Conservation (phyloP, 306 rosid genomes). For the Parietaria judaica region DNA sequence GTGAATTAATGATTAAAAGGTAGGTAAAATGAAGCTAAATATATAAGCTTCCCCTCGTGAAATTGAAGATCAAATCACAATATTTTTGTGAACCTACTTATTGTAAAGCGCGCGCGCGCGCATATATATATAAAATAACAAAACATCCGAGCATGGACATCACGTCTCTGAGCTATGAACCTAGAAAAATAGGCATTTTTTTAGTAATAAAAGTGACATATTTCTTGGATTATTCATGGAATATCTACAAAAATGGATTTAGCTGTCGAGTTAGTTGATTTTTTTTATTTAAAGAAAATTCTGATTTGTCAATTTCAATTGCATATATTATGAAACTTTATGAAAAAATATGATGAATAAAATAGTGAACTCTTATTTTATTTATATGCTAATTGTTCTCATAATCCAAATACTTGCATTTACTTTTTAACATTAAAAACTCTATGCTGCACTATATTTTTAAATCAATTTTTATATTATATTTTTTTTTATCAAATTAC, state of each 20-base stretch:
- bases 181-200: neutral
- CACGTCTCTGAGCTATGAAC: slow-evolving; percentile 4
- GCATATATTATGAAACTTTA: neutral
- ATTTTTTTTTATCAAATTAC: too few species aligned
- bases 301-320: neutral
- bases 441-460: too few species aligned
- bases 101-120: too few species aligned
- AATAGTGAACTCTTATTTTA: too few species aligned
- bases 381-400: too few species aligned
- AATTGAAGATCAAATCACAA: neutral
- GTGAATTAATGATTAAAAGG: too few species aligned
- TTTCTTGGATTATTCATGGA: neutral
- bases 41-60: neutral
- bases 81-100: neutral
- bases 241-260: neutral
- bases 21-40: neutral
- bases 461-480: too few species aligned
- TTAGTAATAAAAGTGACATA: neutral
- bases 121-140: neutral
- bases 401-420: too few species aligned
- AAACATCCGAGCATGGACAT: slow-evolving; percentile 10
- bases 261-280: neutral
- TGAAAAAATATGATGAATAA: too few species aligned
- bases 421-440: too few species aligned
- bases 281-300: neutral